Conservation (phyloP, 2,329 filamentous ascomycete species). For the Fusarium sp. region DNA sequence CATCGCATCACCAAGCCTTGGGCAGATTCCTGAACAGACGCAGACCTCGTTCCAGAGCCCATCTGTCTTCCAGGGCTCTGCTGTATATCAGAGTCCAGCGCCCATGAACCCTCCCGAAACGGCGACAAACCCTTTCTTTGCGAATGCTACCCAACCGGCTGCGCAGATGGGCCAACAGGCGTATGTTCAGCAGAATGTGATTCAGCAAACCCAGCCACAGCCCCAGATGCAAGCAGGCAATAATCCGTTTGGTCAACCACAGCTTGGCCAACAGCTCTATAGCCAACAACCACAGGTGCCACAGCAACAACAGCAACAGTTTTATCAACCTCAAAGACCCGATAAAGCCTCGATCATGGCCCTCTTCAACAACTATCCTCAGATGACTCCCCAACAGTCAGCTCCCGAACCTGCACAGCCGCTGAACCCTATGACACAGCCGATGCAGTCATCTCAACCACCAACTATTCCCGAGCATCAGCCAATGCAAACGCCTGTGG, state of each 20-base stretch:
- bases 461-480: conserved; percentile 48
- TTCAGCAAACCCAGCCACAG: conserved; percentile 33
- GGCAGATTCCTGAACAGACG: conserved; percentile 65
- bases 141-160: conserved; percentile 43
- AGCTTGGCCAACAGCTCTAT: conserved; percentile 29
- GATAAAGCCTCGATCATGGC: conserved; percentile 83
- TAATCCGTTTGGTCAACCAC: conserved; percentile 29
- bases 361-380: conserved; percentile 74
- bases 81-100: conserved; percentile 50
- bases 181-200: conserved; percentile 42
- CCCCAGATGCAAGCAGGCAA: conserved; percentile 28
- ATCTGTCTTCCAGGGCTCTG: conserved; percentile 45
- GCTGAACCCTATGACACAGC: conserved; percentile 13
- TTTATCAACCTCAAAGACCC: conserved; percentile 61
- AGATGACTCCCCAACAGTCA: conserved; percentile 59
- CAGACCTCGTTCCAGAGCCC: conserved; percentile 57
- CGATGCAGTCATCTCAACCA: conserved; percentile 36
- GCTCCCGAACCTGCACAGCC: conserved; percentile 45
- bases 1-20: conserved; percentile 62
- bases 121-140: conserved; percentile 54
- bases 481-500: conserved; percentile 41
- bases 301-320: conserved; percentile 47
- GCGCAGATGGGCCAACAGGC: conserved; percentile 43
- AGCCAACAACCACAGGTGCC: conserved; percentile 43
- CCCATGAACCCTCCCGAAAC: conserved; percentile 43